Conservation (phyloP, 2,329 filamentous ascomycete species). For the Sporothrix schenckii region DNA sequence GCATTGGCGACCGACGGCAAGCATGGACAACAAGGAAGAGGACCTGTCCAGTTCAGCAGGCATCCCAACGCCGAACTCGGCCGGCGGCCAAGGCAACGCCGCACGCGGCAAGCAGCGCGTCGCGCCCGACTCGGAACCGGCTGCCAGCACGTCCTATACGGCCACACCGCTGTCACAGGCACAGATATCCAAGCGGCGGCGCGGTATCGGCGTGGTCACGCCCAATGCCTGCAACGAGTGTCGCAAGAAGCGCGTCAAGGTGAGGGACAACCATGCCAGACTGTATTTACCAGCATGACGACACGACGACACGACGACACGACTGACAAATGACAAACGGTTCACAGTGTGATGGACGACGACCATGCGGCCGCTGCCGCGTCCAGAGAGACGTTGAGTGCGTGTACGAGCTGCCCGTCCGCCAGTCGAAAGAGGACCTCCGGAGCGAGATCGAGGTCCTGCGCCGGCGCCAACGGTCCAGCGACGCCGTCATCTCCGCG, state of each 20-base stretch:
- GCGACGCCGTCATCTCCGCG: constrained; percentile 59
- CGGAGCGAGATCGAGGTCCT: constrained; percentile 62
- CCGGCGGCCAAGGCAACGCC: background rate
- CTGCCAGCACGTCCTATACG: background rate
- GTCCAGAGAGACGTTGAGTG: constrained; percentile 59
- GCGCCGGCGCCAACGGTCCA: constrained; percentile 57
- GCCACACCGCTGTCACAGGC: background rate
- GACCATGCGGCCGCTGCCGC: constrained; percentile 59
- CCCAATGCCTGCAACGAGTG: constrained; percentile 65
- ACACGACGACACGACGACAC: too few species aligned
- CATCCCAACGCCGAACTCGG: background rate
- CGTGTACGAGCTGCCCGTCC: constrained; percentile 64
- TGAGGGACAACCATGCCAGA: constrained; percentile 38
- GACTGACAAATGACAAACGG: background rate
- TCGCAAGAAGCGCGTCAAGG: constrained; percentile 65
- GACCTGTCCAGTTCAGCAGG: background rate
- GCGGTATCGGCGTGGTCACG: constrained; percentile 60
- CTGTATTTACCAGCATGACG: too few species aligned
- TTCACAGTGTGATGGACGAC: constrained; percentile 60
- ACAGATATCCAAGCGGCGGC: constrained; percentile 50
- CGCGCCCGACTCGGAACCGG: constrained; percentile 16
- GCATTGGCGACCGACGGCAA: background rate
- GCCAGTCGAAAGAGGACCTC: constrained; percentile 65
- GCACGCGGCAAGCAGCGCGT: constrained; percentile 26
- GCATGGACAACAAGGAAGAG: constrained; percentile 24